A percentile compares a stretch with the other conserved stretches of the same genome.
Evolutionary conservation across 345 rosid species (phyloP).

Genomic region (Lepidium africanum): DNA sequence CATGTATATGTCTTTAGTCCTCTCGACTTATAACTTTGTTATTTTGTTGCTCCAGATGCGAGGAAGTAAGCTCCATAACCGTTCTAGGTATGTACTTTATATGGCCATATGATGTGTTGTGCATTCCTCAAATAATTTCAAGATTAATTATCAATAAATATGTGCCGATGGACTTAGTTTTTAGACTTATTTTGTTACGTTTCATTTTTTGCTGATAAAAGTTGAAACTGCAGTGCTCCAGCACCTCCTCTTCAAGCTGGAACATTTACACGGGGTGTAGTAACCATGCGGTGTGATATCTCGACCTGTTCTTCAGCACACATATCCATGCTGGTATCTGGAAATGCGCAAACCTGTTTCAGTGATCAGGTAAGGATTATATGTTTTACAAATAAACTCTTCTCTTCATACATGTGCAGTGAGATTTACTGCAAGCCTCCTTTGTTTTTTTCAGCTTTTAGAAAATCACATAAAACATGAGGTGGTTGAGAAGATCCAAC

Average conservation of each 20-base stretch:
- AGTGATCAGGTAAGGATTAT: constrained; percentile 78
- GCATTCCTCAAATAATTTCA: not conserved
- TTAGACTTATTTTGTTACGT: not conserved
- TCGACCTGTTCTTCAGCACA: constrained; percentile 90
- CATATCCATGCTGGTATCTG: constrained; percentile 87
- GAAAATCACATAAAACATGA: constrained; percentile 96
- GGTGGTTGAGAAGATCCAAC: constrained; percentile 64
- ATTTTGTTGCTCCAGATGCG: constrained; percentile 53
- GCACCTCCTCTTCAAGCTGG: constrained; percentile 99
- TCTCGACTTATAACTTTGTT: not conserved
- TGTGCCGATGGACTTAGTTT: not conserved
- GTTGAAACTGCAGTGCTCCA: constrained; percentile 71
- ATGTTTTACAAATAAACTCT: not conserved
- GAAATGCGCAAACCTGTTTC: constrained; percentile 97
- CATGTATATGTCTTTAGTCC: not conserved
- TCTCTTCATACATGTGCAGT: not conserved
- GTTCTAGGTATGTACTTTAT: constrained; percentile 61
- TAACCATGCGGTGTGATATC: constrained; percentile 96
- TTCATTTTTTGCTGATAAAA: not conserved
- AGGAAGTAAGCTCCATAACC: constrained; percentile 92
- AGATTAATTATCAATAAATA: not conserved
- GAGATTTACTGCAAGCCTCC: constrained; percentile 1
- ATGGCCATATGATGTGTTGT: not conserved
- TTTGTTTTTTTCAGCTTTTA: constrained; percentile 53
- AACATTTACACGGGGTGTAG: constrained; percentile 93